Conservation (phyloP, 441 rosid genomes). For the Erodium chrysanthum region DNA sequence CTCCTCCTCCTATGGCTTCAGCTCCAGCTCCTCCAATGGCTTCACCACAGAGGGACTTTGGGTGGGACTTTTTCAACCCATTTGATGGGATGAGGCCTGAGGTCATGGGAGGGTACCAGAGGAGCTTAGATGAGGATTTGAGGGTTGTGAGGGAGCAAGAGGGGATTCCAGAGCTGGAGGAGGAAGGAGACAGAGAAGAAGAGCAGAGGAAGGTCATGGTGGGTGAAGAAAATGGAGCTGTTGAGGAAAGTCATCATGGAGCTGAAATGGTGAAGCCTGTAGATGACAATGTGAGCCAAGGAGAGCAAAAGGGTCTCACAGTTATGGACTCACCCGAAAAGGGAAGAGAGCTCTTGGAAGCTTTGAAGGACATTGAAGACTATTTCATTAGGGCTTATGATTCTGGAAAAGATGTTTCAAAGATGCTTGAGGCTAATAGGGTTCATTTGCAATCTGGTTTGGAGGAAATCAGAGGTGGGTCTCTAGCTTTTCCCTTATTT, state of each 20-base stretch:
- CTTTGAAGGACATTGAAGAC: slow-evolving; percentile 56
- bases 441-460: slow-evolving; percentile 43
- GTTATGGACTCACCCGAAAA: slow-evolving; percentile 40
- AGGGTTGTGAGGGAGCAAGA: slow-evolving; percentile 36
- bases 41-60: slow-evolving; percentile 25
- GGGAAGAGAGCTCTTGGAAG: slow-evolving; percentile 64
- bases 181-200: slow-evolving; percentile 30
- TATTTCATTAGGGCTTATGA: slow-evolving; percentile 64
- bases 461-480: slow-evolving; percentile 56
- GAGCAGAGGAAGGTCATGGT: slow-evolving; percentile 14
- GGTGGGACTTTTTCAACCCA: slow-evolving; percentile 50
- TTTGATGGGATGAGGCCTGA: slow-evolving; percentile 30
- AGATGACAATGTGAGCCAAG: slow-evolving; percentile 27
- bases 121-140: slow-evolving; percentile 28
- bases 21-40: slow-evolving; percentile 19
- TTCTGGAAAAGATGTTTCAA: slow-evolving; percentile 65
- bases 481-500: background rate
- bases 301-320: slow-evolving; percentile 38
- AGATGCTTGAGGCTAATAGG: slow-evolving; percentile 60
- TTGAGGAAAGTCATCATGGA: slow-evolving; percentile 16
- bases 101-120: slow-evolving; percentile 21
- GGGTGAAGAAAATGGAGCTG: slow-evolving; percentile 28
- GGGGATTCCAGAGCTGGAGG: slow-evolving; percentile 46
- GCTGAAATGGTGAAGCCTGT: slow-evolving; percentile 26
- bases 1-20: background rate